Percentiles rank a stretch among this genome's conserved stretches.
Conservation (phyloP, 1,284 basidiomycete genomes). For the Serendipita sp. region DNA sequence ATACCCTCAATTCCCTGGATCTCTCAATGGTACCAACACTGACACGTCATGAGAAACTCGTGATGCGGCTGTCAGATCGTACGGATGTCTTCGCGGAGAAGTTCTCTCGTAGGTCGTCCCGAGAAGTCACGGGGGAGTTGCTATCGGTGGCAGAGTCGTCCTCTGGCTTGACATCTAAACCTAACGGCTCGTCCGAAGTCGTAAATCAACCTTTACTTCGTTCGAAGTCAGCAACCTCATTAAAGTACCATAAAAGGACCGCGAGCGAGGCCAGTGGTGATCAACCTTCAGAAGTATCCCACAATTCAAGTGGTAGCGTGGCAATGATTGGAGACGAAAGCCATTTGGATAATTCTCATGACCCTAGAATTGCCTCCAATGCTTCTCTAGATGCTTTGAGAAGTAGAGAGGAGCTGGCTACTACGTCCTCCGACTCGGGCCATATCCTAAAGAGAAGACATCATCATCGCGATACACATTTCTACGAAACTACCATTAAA, state of each 20-base stretch:
- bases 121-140: not conserved
- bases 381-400: not conserved
- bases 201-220: not conserved
- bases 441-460: constrained; percentile 18
- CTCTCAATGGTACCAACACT: constrained; percentile 66
- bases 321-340: constrained; percentile 68
- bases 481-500: constrained; percentile 70
- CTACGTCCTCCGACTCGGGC: not conserved
- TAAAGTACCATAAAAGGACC: not conserved
- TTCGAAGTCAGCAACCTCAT: not conserved
- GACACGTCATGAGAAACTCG: constrained; percentile 68
- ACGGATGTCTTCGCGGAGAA: constrained; percentile 87
- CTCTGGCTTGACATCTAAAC: not conserved
- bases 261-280: not conserved
- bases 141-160: not conserved
- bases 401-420: not conserved
- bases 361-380: not conserved
- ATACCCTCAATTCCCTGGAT: constrained; percentile 86
- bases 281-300: constrained; percentile 47
- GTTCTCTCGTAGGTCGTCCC: constrained; percentile 31
- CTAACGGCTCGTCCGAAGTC: not conserved
- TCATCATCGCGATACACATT: constrained; percentile 70
- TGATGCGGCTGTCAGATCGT: constrained; percentile 80
- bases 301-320: constrained; percentile 57
- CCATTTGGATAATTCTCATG: constrained; percentile 15